Evolutionary conservation across 23 red algal genomes (phyloP).

Genomic region (Agarophyton chilense): DNA sequence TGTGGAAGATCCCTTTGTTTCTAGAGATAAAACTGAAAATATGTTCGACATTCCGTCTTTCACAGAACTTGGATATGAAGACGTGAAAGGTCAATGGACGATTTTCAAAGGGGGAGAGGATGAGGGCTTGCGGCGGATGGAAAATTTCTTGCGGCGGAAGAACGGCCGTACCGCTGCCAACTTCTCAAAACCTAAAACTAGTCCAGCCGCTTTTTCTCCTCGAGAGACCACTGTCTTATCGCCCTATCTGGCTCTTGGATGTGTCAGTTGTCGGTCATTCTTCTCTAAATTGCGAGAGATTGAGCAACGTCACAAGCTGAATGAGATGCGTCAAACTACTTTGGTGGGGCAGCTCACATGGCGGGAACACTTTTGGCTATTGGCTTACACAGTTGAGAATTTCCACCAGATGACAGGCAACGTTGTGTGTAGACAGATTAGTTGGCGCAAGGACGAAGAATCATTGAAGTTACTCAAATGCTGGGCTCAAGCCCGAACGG

Average conservation of each 20-base stretch:
- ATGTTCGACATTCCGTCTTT: background rate
- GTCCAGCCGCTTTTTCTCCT: conserved; percentile 48
- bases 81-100: background rate
- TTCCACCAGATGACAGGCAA: conserved; percentile 96
- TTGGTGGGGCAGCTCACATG: conserved; percentile 93
- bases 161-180: conserved; percentile 29
- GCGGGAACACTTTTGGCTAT: conserved; percentile 86
- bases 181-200: conserved; percentile 93
- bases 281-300: conserved; percentile 46
- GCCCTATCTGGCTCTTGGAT: conserved; percentile 84
- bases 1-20: conserved; percentile 13
- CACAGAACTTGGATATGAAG: conserved; percentile 55
- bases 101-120: conserved; percentile 81
- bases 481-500: conserved; percentile 88
- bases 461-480: conserved; percentile 21
- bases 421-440: conserved; percentile 81
- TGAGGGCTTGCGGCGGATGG: conserved; percentile 60
- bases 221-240: conserved; percentile 88
- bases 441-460: conserved; percentile 70
- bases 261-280: conserved; percentile 73
- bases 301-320: conserved; percentile 21
- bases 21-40: background rate
- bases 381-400: conserved; percentile 59
- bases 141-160: conserved; percentile 47
- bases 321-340: conserved; percentile 49